These are phyloP conservation scores for Balamuthia mandrillaris DNA, from an alignment of 208 protist genomes.

Conservation along the genomic window DNA sequence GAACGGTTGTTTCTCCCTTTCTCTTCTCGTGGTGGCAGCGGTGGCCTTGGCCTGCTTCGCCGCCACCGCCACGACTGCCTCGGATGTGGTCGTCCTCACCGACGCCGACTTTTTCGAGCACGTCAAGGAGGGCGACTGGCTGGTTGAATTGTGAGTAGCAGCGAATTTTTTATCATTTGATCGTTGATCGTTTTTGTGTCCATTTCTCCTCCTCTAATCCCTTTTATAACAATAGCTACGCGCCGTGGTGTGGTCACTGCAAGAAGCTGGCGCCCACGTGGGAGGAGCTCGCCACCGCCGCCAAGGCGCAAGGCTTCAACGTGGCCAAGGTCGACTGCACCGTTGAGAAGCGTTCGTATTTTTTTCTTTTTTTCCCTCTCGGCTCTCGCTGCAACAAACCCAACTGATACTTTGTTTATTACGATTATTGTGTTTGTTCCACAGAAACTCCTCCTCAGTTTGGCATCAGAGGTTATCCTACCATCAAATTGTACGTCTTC, in stretches of 20 bases:
- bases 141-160: conserved; percentile 6
- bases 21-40: too few relatives aligned
- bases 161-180: background rate
- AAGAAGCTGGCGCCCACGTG: conserved; percentile 7
- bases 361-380: too few relatives aligned
- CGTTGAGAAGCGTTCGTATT: background rate
- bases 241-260: conserved; percentile 38
- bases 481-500: background rate
- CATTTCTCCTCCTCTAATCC: too few relatives aligned
- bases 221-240: background rate
- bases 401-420: too few relatives aligned
- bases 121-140: background rate
- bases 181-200: background rate
- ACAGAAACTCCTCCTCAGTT: too few relatives aligned
- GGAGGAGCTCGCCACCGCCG: background rate
- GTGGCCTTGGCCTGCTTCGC: too few relatives aligned
- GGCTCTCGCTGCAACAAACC: too few relatives aligned
- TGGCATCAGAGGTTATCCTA: conserved; percentile 2
- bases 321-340: conserved; percentile 21
- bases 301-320: background rate
- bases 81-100: background rate
- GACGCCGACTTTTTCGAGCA: background rate
- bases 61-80: too few relatives aligned
- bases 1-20: too few relatives aligned
- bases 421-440: too few relatives aligned